Conservation (phyloP, 1,139 yeast genomes). For the Lodderomyces orthopsilosis region DNA sequence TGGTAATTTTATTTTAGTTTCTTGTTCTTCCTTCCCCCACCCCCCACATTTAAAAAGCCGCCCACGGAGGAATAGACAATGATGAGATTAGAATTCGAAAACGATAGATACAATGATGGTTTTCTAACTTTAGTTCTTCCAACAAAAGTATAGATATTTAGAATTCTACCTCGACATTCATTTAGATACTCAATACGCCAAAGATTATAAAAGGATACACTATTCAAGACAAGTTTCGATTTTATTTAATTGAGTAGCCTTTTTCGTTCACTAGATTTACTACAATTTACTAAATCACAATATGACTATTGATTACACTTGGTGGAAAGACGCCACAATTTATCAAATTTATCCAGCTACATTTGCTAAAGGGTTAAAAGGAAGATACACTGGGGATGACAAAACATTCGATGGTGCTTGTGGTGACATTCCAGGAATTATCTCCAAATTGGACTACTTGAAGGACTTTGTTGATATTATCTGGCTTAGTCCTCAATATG, state of each 20-base stretch:
- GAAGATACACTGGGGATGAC: conserved; percentile 42
- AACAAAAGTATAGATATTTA: too few relatives aligned
- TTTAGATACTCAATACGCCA: too few relatives aligned
- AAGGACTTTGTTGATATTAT: conserved; percentile 47
- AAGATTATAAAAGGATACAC: background rate
- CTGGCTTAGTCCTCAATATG: conserved; percentile 60
- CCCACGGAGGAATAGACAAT: too few relatives aligned
- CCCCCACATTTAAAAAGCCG: background rate
- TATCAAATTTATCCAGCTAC: conserved; percentile 39
- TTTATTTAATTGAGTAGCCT: background rate
- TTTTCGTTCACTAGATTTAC: background rate
- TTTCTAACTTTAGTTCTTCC: too few relatives aligned
- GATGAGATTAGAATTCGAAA: too few relatives aligned
- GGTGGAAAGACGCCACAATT: conserved; percentile 60
- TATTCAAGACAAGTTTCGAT: background rate
- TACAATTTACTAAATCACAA: background rate
- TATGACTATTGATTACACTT: conserved; percentile 19
- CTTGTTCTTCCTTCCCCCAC: background rate
- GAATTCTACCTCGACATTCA: too few relatives aligned
- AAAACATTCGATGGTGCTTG: conserved; percentile 59
- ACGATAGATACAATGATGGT: too few relatives aligned
- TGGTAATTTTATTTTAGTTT: background rate
- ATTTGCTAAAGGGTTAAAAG: conserved; percentile 3
- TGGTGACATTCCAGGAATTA: conserved; percentile 56
- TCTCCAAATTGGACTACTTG: conserved; percentile 50